These are phyloP conservation scores for Nematocida displodere DNA, from an alignment of 371 early-diverging fungal genomes.

Conservation along the genomic window DNA sequence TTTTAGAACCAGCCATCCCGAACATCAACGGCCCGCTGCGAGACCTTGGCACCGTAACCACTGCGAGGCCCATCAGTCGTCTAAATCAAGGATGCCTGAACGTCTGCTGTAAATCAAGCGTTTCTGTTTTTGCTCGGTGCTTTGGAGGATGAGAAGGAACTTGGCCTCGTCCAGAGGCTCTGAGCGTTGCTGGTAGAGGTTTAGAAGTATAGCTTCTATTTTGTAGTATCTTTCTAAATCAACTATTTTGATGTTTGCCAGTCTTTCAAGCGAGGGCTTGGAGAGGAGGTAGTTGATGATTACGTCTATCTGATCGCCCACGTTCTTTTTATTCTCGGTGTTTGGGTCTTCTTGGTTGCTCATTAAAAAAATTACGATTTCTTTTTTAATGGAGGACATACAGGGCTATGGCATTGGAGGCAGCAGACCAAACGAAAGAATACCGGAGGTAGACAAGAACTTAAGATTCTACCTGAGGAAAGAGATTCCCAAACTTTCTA, in stretches of 20 bases:
- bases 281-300: slow-evolving; percentile 1
- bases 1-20: no score
- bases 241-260: slow-evolving; percentile 35
- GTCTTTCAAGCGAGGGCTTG: slow-evolving; percentile 10
- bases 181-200: neutral
- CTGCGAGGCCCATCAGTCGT: slow-evolving; percentile 4
- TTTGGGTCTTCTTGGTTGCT: neutral
- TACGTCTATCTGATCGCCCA: neutral
- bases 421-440: slow-evolving; percentile 9
- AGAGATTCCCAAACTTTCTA: slow-evolving; percentile 23
- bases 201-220: slow-evolving; percentile 23
- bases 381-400: slow-evolving; percentile 50
- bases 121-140: slow-evolving; percentile 30
- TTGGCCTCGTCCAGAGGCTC: neutral
- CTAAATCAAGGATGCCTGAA: neutral
- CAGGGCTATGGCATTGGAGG: neutral
- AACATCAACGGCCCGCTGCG: neutral
- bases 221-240: slow-evolving; percentile 49
- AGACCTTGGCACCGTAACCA: neutral
- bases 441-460: slow-evolving; percentile 47
- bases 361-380: slow-evolving; percentile 36
- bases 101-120: slow-evolving; percentile 34
- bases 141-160: slow-evolving; percentile 23
- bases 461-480: slow-evolving; percentile 35
- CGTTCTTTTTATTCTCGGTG: slow-evolving; percentile 4